phyloP scores from a whole-genome alignment of 331 rosid genomes.

The Rhamnella rubrinervis region DNA sequence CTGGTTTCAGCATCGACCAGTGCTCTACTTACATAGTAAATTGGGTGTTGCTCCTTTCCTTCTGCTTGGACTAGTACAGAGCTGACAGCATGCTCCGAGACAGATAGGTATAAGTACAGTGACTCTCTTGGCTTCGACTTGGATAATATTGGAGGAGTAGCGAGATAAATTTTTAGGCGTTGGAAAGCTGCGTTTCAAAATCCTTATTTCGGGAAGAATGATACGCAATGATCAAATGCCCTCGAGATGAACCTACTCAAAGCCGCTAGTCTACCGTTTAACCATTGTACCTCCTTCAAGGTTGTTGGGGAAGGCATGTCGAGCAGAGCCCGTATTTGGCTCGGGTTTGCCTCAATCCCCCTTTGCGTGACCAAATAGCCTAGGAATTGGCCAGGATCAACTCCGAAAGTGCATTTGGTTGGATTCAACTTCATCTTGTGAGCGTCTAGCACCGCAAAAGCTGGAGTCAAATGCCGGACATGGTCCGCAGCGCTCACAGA shows the following conservation, averaged over 20 bases:
- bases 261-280: too few species aligned
- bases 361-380: too few species aligned
- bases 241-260: too few species aligned
- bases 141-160: neutral
- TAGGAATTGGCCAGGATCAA: too few species aligned
- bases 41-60: neutral
- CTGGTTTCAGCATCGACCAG: neutral
- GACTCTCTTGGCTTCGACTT: neutral
- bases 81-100: neutral
- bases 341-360: too few species aligned
- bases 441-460: neutral
- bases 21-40: neutral
- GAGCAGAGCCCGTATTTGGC: too few species aligned
- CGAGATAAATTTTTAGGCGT: neutral
- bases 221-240: too few species aligned
- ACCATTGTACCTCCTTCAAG: too few species aligned
- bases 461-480: neutral
- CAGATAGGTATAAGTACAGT: neutral
- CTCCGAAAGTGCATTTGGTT: too few species aligned
- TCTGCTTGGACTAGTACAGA: neutral
- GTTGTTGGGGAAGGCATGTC: too few species aligned
- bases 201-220: neutral
- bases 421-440: neutral
- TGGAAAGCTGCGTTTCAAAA: neutral
- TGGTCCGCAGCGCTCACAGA: neutral